Evolutionary conservation across 2,329 filamentous ascomycete genomes (phyloP), one percentile per base, ranked within the genome.

Genomic region (Stachybotrys chartarum): DNA sequence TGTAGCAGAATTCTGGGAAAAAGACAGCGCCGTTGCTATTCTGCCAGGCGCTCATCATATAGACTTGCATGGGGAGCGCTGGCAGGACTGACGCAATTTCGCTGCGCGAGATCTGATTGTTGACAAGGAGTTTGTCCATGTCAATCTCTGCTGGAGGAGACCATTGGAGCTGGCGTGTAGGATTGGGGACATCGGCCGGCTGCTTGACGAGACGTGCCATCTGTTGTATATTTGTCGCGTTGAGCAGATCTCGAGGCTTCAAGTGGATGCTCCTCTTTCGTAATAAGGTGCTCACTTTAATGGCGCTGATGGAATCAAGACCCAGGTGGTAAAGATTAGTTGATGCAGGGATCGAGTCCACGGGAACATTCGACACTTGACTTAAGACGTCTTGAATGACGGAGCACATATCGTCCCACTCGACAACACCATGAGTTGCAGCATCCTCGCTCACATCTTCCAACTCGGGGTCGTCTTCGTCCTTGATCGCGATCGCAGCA

Each of bases 281-380:
- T 5, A 97, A 74, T 7, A 91, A 75, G 0, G 86, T 81, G 8
- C 85, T 84, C 4, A 91, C 84, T 64, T 94, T 95, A 73, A 97
- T 94, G 1, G 91, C 87, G 59, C 87, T 93, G 68, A 97, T 96
- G 0, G 92, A 97, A 67, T 97, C 92, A 1, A 97, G 81, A 0
- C 92, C 92, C 1, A 97, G 78, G 59, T 94, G 86, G 68, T 94
- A 96, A 12, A 96, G 81, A 0, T 81, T 90, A 52, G 85, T 81
- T 1, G 77, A 74, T 55, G 77, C 78, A 3, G 73, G 70, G 53
- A 96, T 88, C 1, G 82, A 75, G 0, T 75, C 65, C 17, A 76
- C 70, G 0, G 84, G 74, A 0, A 87, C 70, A 16, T 80, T 81
- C 0, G 91, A 88, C 1, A 92, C 76, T 32, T 77, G 66, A 1